A percentile compares a stretch with the other conserved stretches of the same genome.
Conservation (phyloP, 345 rosid species). For the Eucalyptus marginata region DNA sequence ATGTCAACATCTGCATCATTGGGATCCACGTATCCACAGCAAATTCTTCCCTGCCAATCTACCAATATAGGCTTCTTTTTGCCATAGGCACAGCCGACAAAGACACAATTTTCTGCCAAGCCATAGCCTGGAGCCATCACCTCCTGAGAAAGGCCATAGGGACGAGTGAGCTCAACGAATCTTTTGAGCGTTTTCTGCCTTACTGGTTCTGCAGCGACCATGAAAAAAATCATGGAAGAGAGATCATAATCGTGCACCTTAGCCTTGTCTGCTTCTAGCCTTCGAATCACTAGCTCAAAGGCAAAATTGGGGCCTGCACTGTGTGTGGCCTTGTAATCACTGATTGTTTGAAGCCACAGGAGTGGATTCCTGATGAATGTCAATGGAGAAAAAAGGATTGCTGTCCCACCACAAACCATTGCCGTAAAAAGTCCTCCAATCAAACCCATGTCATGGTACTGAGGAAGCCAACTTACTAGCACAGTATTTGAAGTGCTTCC, state of each 20-base stretch:
- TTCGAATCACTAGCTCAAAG: constrained; percentile 45
- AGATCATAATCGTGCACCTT: constrained; percentile 28
- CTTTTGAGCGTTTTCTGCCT: constrained; percentile 42
- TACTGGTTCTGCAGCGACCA: constrained; percentile 72
- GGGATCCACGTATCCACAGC: constrained; percentile 39
- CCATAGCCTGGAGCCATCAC: constrained; percentile 78
- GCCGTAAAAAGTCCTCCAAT: constrained; percentile 67
- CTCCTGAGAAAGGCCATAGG: constrained; percentile 47
- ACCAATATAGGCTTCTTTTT: constrained; percentile 40
- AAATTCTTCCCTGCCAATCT: constrained; percentile 63
- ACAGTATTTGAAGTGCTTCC: constrained; percentile 53
- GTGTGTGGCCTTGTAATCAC: constrained; percentile 46
- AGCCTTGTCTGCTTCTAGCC: constrained; percentile 33
- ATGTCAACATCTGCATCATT: constrained; percentile 37
- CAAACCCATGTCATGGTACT: constrained; percentile 70
- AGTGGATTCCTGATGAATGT: constrained; percentile 55
- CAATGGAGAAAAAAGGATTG: constrained; percentile 47
- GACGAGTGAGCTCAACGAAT: constrained; percentile 40
- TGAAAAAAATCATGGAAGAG: constrained; percentile 56
- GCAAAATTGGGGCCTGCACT: constrained; percentile 70
- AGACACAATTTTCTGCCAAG: constrained; percentile 66
- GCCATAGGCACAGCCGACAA: constrained; percentile 60
- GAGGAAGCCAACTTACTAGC: constrained; percentile 63
- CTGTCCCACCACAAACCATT: constrained; percentile 51
- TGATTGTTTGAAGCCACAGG: constrained; percentile 47